A percentile compares a stretch with the other conserved stretches of the same genome.
Evolutionary conservation across 108 stramenopile species (phyloP).

Genomic region (Nitzschia inconspicua): DNA sequence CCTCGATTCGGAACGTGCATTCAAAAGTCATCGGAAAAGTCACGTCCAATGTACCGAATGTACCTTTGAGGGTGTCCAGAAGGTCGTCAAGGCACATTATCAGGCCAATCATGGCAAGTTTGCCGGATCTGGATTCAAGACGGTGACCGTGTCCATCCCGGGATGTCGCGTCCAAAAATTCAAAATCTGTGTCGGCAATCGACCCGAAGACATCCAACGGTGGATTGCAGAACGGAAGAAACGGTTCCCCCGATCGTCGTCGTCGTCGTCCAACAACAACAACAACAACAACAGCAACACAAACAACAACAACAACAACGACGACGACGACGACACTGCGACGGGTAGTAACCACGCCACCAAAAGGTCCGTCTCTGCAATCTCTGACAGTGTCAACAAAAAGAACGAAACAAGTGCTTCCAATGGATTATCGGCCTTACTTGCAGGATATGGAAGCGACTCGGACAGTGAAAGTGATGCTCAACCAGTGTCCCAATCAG

Average conservation of each 20-base stretch:
- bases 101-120: conserved; percentile 58
- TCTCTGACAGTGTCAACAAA: not conserved
- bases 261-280: not conserved
- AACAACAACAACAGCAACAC: not conserved
- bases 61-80: conserved; percentile 40
- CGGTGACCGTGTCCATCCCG: conserved; percentile 69
- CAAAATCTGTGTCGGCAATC: conserved; percentile 84
- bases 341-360: not conserved
- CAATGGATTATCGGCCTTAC: conserved; percentile 52
- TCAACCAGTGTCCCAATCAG: not conserved
- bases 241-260: conserved; percentile 46
- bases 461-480: conserved; percentile 14
- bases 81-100: conserved; percentile 56
- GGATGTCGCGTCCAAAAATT: conserved; percentile 74
- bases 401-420: conserved; percentile 1
- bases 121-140: conserved; percentile 77
- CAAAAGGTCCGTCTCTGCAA: not conserved
- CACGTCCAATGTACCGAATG: conserved; percentile 52
- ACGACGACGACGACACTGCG: no score
- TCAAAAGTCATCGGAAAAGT: conserved; percentile 30
- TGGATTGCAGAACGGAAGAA: conserved; percentile 84
- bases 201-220: conserved; percentile 77
- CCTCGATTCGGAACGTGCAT: conserved; percentile 31
- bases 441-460: conserved; percentile 81
- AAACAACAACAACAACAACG: not conserved